Evolutionary conservation across 345 rosid genomes (phyloP), one percentile per base, ranked within the genome.

Genomic region (Eucalyptus albens): DNA sequence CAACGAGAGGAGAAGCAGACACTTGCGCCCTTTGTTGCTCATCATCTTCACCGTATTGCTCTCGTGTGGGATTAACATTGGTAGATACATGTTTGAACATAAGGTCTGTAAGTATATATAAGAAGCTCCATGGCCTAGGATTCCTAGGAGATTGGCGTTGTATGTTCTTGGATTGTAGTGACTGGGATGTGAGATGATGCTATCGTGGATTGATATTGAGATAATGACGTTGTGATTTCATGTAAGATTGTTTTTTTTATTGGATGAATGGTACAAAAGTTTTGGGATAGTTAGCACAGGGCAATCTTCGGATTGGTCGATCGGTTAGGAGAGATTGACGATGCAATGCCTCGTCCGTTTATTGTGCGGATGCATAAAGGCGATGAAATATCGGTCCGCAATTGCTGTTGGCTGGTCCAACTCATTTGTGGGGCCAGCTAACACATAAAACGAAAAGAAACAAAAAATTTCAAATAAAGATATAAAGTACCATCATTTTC

Each of bases 401-500:
- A 27, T 27, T 27, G n/a, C 31, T 19, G 56, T 53, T 19, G 2
- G 56, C 56, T 53, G 56, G 24, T 53, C 24, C 24, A 1, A 7
- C 56, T 0, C 56, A 19, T 53, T 53, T 19, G 4, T 53, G 56
- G 24, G 56, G 56, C 56, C 56, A 53, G 56, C 0, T 22, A 60
- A 12, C 0, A 60, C 15, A 12, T 12, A 60, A 60, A 26, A 60
- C 5, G 27, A 60, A 60, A 60, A 27, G 13, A 60, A 27, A 16
- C 0, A n/a, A 17, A 2, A 0, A 29, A 69, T 53, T 53, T 53
- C 24, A 53, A 53, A 19, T 19, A 53, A 53, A 53, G 0, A 8
- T 19, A 8, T 19, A 1, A 19, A 19, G 0, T 53, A 19, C 0
- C 24, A 7, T 53, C 10, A 53, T 53, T 53, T 53, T 2, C 1